Evolutionary conservation across 352 stramenopile genomes (phyloP).

Genomic region (Phytophthora megakarya): DNA sequence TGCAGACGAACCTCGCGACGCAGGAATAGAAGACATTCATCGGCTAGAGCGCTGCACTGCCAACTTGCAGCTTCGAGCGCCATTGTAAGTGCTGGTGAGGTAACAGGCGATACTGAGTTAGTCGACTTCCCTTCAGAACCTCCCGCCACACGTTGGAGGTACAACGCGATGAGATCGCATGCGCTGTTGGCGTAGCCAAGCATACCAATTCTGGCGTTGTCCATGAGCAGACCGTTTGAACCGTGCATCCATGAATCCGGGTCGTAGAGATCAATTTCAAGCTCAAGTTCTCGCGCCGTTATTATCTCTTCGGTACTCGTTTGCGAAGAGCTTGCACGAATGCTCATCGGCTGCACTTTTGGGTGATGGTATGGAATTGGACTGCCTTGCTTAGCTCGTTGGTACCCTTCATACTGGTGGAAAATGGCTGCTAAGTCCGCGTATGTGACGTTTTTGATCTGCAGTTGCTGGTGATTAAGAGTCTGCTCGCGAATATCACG

Average conservation of each 20-base stretch:
- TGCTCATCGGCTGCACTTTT: slow-evolving; percentile 36
- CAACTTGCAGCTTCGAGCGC: slow-evolving; percentile 65
- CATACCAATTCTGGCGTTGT: slow-evolving; percentile 78
- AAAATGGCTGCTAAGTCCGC: slow-evolving; percentile 63
- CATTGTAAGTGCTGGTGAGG: slow-evolving; percentile 37
- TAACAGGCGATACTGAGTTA: slow-evolving; percentile 26
- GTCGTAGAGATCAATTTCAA: slow-evolving; percentile 69
- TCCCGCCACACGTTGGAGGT: slow-evolving; percentile 41
- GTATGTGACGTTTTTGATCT: slow-evolving; percentile 54
- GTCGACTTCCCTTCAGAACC: slow-evolving; percentile 21
- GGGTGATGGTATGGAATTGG: slow-evolving; percentile 61
- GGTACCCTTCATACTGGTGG: slow-evolving; percentile 74
- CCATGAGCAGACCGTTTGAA: slow-evolving; percentile 62
- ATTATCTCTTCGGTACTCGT: slow-evolving; percentile 46
- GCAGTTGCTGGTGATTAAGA: slow-evolving; percentile 68
- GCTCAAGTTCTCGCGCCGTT: slow-evolving; percentile 59
- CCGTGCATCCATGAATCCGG: slow-evolving; percentile 56
- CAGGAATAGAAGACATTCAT: slow-evolving; percentile 81
- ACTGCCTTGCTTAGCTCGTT: slow-evolving; percentile 54
- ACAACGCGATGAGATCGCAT: slow-evolving; percentile 70
- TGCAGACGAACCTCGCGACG: slow-evolving; percentile 77
- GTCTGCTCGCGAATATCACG: slow-evolving; percentile 81
- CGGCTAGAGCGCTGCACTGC: slow-evolving; percentile 72
- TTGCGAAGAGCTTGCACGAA: not conserved
- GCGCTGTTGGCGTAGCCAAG: slow-evolving; percentile 81